These are phyloP conservation scores for Zhuliangozyma blackwelliae DNA, from an alignment of 1,139 yeast species.

Conservation along the genomic window DNA sequence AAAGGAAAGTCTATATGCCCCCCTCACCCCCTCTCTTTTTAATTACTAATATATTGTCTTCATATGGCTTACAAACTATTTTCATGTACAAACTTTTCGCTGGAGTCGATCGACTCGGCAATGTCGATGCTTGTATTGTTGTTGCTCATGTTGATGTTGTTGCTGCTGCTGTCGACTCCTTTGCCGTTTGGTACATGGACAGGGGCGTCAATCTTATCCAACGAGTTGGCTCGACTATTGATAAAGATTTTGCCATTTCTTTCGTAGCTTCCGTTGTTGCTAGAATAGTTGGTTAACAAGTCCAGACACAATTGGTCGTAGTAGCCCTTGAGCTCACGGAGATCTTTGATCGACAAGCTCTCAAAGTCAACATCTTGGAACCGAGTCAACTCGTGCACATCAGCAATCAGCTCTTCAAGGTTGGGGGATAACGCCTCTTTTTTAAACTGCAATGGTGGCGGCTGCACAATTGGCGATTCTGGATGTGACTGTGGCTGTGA, in stretches of 20 bases:
- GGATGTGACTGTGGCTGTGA: neutral
- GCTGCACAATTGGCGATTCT: slow-evolving; percentile 1
- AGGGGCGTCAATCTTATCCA: slow-evolving; percentile 3
- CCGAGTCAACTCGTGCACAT: slow-evolving; percentile 24
- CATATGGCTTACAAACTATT: slow-evolving; percentile 6
- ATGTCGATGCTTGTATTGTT: no score
- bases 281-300: slow-evolving; percentile 1
- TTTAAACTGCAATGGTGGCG: slow-evolving; percentile 2
- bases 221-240: slow-evolving; percentile 6
- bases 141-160: no score
- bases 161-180: no score
- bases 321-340: slow-evolving; percentile 27
- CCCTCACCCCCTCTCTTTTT: neutral
- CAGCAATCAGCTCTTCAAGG: slow-evolving; percentile 9
- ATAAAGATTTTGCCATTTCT: slow-evolving; percentile 6
- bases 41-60: neutral
- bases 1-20: no score
- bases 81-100: slow-evolving; percentile 4
- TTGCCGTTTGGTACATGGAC: no score
- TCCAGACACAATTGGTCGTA: slow-evolving; percentile 36
- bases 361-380: slow-evolving; percentile 36
- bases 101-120: slow-evolving; percentile 9
- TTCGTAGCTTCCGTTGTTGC: slow-evolving; percentile 4
- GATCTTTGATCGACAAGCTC: slow-evolving; percentile 31
- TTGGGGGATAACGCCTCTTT: slow-evolving; percentile 13